These are phyloP conservation scores for Biscutella laevigata DNA, from an alignment of 441 rosid genomes.

Conservation along the genomic window DNA sequence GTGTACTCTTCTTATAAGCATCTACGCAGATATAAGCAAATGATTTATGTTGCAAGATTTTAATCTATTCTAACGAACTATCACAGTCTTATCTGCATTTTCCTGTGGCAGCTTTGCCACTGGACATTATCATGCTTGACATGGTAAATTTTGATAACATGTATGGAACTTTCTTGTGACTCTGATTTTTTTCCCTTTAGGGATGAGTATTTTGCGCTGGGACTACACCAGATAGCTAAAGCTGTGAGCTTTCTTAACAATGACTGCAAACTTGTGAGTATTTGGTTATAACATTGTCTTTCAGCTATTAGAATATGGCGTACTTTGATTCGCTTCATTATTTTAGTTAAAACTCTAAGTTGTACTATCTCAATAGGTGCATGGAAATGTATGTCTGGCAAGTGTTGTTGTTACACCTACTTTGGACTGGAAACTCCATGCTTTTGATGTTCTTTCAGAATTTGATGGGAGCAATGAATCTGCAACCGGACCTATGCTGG, in stretches of 20 bases:
- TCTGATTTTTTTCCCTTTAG: conserved; percentile 32
- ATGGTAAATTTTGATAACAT: not conserved
- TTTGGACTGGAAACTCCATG: conserved; percentile 99
- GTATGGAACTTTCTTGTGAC: not conserved
- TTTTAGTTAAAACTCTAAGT: conserved; percentile 16
- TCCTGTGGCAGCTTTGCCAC: not conserved
- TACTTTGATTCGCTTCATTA: not conserved
- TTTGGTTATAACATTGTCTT: not conserved
- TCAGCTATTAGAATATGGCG: not conserved
- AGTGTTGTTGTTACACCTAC: conserved; percentile 95
- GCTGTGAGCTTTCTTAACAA: conserved; percentile 98
- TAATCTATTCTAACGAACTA: not conserved
- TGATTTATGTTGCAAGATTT: not conserved
- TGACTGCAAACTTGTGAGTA: conserved; percentile 95
- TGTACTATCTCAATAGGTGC: conserved; percentile 51
- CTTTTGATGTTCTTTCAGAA: conserved; percentile 90
- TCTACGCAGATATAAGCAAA: not conserved
- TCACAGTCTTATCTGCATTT: not conserved
- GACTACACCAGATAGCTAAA: conserved; percentile 86
- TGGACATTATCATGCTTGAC: not conserved
- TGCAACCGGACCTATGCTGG: conserved; percentile 97
- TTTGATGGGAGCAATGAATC: conserved; percentile 78
- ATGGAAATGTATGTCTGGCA: conserved; percentile 89
- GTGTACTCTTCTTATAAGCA: conserved; percentile 15
- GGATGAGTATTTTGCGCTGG: conserved; percentile 95